These are phyloP conservation scores for Cairneyella variabilis DNA, from an alignment of 495 filamentous ascomycete species.

Conservation along the genomic window DNA sequence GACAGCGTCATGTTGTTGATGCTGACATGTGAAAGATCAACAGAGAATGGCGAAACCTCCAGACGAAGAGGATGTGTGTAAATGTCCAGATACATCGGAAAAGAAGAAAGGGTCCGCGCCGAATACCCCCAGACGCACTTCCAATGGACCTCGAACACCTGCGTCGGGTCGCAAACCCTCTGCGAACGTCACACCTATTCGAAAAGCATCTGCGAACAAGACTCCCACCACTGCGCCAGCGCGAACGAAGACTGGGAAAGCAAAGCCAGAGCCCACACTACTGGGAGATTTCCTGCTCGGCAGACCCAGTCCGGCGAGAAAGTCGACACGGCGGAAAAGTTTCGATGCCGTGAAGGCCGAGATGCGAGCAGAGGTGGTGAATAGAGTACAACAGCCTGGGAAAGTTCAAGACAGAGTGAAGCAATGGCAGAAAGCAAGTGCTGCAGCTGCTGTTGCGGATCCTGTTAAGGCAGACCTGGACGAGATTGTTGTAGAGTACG, in stretches of 20 bases:
- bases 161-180: not conserved
- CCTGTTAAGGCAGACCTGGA: slow-evolving; percentile 32
- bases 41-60: slow-evolving; percentile 4
- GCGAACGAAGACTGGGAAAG: slow-evolving; percentile 19
- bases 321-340: slow-evolving; percentile 32
- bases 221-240: slow-evolving; percentile 38
- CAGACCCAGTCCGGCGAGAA: slow-evolving; percentile 42
- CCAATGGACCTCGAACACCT: slow-evolving; percentile 4
- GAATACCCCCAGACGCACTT: not conserved
- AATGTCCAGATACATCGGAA: not conserved
- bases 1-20: too few species aligned
- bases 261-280: slow-evolving; percentile 41
- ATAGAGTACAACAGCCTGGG: slow-evolving; percentile 42
- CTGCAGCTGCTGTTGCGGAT: slow-evolving; percentile 41
- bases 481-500: slow-evolving; percentile 29
- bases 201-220: slow-evolving; percentile 5
- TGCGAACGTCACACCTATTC: not conserved
- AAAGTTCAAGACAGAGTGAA: slow-evolving; percentile 65
- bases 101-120: slow-evolving; percentile 7
- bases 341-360: slow-evolving; percentile 30
- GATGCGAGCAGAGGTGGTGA: slow-evolving; percentile 44
- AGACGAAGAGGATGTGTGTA: not conserved
- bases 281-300: slow-evolving; percentile 52
- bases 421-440: slow-evolving; percentile 72
- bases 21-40: not conserved